These are phyloP conservation scores for Botrytis medusae DNA, from an alignment of 2,329 filamentous ascomycete genomes.

Conservation along the genomic window DNA sequence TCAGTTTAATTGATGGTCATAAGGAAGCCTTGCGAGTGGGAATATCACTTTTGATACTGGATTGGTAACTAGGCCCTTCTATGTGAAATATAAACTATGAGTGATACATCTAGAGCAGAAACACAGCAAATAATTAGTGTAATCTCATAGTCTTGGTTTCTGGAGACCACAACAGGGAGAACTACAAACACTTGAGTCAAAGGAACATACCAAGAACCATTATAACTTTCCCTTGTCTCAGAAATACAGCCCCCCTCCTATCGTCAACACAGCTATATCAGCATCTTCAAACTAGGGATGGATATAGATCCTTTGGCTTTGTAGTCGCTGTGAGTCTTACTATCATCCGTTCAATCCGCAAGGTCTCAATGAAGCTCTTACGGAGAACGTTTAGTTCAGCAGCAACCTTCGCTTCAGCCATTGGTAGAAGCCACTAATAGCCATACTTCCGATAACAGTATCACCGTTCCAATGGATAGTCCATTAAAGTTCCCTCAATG, in stretches of 20 bases:
- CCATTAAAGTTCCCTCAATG: conserved; percentile 56
- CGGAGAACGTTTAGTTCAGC: conserved; percentile 56
- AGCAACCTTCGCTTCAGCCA: conserved; percentile 43
- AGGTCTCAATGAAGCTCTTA: conserved; percentile 50
- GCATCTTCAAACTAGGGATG: conserved; percentile 50
- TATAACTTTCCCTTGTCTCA: conserved; percentile 27
- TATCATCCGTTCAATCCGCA: conserved; percentile 48
- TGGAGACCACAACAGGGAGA: too few species aligned
- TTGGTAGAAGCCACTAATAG: background rate
- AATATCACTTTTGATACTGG: background rate
- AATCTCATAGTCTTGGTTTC: background rate
- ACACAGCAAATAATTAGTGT: background rate
- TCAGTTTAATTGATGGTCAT: rapidly evolving
- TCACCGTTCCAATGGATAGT: conserved; percentile 56
- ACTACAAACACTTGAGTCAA: too few species aligned
- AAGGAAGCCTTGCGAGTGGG: background rate
- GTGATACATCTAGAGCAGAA: background rate
- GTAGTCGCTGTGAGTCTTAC: conserved; percentile 46
- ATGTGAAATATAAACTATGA: background rate
- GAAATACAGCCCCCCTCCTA: conserved; percentile 52
- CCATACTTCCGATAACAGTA: conserved; percentile 31
- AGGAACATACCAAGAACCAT: background rate
- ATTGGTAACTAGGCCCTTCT: background rate
- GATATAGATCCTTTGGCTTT: conserved; percentile 55
- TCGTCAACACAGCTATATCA: conserved; percentile 48